Evolutionary conservation across 2,329 filamentous ascomycete species (phyloP).

Genomic region (Monilinia fructigena): DNA sequence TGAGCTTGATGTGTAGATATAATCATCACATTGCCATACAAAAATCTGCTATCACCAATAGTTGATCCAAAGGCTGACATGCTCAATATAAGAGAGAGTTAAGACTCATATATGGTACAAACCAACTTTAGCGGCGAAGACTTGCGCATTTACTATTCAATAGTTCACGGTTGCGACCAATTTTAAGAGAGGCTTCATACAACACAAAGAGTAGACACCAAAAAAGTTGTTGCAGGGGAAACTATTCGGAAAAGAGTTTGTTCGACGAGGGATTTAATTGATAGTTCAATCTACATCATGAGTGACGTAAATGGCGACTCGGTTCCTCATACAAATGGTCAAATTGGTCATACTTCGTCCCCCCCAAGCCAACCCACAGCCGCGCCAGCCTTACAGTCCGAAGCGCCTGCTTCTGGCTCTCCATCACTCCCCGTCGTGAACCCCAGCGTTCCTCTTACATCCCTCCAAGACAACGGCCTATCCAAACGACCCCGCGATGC

Average conservation of each 20-base stretch:
- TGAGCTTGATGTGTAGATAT: neutral
- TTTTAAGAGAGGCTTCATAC: neutral
- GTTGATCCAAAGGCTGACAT: neutral
- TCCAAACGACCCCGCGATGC: constrained; percentile 69
- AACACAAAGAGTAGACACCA: neutral
- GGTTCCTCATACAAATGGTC: constrained; percentile 54
- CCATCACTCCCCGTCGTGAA: constrained; percentile 26
- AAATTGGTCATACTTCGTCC: constrained; percentile 51
- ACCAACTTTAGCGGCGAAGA: neutral
- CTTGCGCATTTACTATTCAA: neutral
- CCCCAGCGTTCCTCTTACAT: constrained; percentile 38
- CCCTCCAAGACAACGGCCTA: constrained; percentile 38
- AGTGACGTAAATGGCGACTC: constrained; percentile 39
- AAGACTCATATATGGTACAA: neutral
- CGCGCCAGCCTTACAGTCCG: constrained; percentile 32
- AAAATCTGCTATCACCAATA: neutral
- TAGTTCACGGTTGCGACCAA: neutral
- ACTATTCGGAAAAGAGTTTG: too few relatives aligned
- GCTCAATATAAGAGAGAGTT: neutral
- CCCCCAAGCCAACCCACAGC: constrained; percentile 32
- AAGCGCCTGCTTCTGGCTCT: constrained; percentile 24
- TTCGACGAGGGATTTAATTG: too few relatives aligned
- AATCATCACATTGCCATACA: neutral
- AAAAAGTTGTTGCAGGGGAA: too few relatives aligned
- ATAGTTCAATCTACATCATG: constrained; percentile 28